A percentile compares a stretch with the other conserved stretches of the same genome.
phyloP scores from a whole-genome alignment of 345 rosid genomes.

The Leavenworthia alabamica region DNA sequence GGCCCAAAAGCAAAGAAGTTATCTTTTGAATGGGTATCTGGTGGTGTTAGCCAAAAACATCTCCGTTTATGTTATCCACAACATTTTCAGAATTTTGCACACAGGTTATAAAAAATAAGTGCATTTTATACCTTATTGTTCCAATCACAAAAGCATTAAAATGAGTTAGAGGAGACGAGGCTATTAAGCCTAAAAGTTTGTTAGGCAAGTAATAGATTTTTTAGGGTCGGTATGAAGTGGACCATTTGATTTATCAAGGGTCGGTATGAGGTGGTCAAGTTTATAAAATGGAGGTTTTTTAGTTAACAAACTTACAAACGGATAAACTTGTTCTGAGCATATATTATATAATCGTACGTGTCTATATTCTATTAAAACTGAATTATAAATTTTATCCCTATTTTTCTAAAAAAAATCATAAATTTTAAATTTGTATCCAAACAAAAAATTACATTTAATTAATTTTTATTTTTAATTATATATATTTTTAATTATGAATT shows the following conservation, averaged over 20 bases:
- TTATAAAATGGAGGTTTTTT: background rate
- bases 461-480: too few species aligned
- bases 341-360: background rate
- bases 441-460: too few species aligned
- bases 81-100: background rate
- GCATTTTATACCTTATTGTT: background rate
- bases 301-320: background rate
- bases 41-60: constrained; percentile 16
- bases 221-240: background rate
- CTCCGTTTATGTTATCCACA: background rate
- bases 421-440: too few species aligned
- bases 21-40: too few species aligned
- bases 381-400: too few species aligned
- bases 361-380: too few species aligned
- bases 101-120: background rate
- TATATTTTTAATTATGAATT: too few species aligned
- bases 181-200: background rate
- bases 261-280: too few species aligned
- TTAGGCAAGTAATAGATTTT: background rate
- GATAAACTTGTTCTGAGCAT: background rate
- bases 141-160: background rate
- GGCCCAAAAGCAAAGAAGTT: constrained; percentile 2
- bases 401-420: too few species aligned
- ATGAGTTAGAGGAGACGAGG: background rate
- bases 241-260: background rate